Percentiles rank a stretch among this genome's conserved stretches.
phyloP scores from a whole-genome alignment of 2,329 filamentous ascomycete genomes.

The Sporothrix phasma region DNA sequence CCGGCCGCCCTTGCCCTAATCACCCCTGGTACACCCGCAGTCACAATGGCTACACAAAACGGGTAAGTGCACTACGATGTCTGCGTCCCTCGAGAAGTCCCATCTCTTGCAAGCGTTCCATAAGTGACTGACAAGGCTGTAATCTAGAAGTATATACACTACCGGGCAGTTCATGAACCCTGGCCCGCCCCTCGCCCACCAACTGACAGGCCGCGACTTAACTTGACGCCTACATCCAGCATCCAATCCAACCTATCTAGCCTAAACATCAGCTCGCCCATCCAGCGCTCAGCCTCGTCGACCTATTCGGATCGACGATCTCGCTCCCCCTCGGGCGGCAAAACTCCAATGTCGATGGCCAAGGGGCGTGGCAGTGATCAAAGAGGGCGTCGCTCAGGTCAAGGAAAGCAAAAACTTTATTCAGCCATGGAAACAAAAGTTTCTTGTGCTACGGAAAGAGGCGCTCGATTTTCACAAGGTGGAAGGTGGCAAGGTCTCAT shows the following conservation, averaged over 20 bases:
- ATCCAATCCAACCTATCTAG: slow-evolving; percentile 70
- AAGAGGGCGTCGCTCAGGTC: slow-evolving; percentile 72
- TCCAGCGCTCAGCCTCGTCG: slow-evolving; percentile 54
- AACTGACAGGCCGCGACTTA: slow-evolving; percentile 69
- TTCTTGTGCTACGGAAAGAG: slow-evolving; percentile 83
- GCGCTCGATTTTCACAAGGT: slow-evolving; percentile 91
- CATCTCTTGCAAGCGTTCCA: neutral
- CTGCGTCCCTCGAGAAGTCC: neutral
- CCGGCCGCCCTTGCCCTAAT: neutral
- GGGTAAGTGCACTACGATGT: neutral
- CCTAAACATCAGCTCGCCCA: slow-evolving; percentile 59
- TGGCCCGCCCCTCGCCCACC: slow-evolving; percentile 84
- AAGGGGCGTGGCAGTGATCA: slow-evolving; percentile 65
- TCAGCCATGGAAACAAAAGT: slow-evolving; percentile 81
- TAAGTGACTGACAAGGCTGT: neutral
- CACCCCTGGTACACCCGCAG: neutral
- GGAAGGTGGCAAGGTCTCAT: slow-evolving; percentile 77
- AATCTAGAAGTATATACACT: slow-evolving; percentile 41
- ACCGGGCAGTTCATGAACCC: slow-evolving; percentile 85
- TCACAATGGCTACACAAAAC: slow-evolving; percentile 15
- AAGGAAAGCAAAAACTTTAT: slow-evolving; percentile 88
- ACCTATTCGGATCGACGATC: slow-evolving; percentile 59
- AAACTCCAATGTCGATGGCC: slow-evolving; percentile 48
- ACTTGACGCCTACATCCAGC: slow-evolving; percentile 66
- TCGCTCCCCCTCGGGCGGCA: slow-evolving; percentile 59